Base-by-base conservation (phyloP, 2,329 filamentous ascomycete species). In the Hypoxylon sp. region DNA sequence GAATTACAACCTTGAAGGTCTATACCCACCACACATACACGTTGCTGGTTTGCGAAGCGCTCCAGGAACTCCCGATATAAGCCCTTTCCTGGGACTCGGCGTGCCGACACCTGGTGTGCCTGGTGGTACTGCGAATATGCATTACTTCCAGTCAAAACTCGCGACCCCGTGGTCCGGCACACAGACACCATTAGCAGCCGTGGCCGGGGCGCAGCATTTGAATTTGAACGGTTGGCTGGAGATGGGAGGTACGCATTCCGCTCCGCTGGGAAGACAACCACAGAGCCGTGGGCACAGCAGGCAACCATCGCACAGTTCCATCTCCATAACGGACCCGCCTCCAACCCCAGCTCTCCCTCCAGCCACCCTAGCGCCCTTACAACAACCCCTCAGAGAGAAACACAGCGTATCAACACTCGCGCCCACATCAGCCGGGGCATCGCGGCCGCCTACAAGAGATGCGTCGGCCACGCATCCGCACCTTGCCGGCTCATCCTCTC, bases 101-200 rank as follows among this genome's bases (percentile, higher is more conserved):
- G 84, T 84, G 74, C 82, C 85, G n/a, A 88, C 87, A 19, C 87
- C 87, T 2, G 88, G 88, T 0, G 86, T 91, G 49, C 86, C 91
- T 4, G 91, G 92, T 63, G 91, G 91, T 30, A 91, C 91, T 10
- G 90, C 90, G 10, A 94, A 93, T 73, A 84, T 95, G 74, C 90
- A 91, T 77, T 96, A 95, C 79, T 95, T 96, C 75, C 92, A 94
- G 77, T 89, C 91, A 17, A 92, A 94, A 71, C 84, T 95, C 3
- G 88, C 89, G 7, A 86, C 87, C 25, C 90, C 89, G 2, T 85
- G 92, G 70, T 92, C 91, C 51, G 93, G 93, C 25, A 89, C 91
- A 11, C 90, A 93, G 68, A 95, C 93, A 25, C 93, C 93, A 46
- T 84, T 95, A 30, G 92, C 93, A 5, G 92, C 92, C 53, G 90